A percentile compares a stretch with the other conserved stretches of the same genome.
phyloP scores from a whole-genome alignment of 768 basidiomycete genomes.

The Sporobolomyces phaffii region DNA sequence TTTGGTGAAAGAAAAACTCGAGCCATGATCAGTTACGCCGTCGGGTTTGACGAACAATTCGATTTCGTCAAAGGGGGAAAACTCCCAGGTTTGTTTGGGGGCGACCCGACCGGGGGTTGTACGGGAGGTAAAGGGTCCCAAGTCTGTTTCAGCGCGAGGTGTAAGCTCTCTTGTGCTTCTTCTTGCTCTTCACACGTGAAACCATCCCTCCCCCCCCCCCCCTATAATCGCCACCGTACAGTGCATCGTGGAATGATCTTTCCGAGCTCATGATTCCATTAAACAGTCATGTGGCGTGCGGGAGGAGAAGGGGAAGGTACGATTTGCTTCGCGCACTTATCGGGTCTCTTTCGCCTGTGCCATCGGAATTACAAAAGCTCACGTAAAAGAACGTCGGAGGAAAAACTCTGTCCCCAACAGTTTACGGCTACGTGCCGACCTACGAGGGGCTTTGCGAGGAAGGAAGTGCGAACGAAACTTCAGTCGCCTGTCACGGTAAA shows the following conservation, averaged over 20 bases:
- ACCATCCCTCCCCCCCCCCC: background rate
- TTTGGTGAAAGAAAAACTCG: conserved; percentile 5
- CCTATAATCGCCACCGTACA: no score
- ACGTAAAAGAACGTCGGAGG: no score
- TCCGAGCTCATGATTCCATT: conserved; percentile 6
- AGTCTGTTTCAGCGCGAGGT: background rate
- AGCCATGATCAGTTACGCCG: conserved; percentile 40
- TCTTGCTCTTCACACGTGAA: no score
- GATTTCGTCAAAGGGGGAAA: conserved; percentile 78
- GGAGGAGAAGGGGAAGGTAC: conserved; percentile 9
- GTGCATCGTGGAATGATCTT: no score
- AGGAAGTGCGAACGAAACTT: background rate
- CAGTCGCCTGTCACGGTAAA: conserved; percentile 3
- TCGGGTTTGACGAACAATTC: conserved; percentile 70
- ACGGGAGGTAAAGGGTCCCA: background rate
- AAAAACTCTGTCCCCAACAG: no score
- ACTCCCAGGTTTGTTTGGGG: conserved; percentile 66
- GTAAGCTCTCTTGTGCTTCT: no score
- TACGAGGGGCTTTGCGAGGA: conserved; percentile 2
- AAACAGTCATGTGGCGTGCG: conserved; percentile 13
- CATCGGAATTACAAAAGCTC: no score
- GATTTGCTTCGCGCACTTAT: no score
- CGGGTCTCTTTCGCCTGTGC: no score
- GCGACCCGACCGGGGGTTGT: conserved; percentile 22
- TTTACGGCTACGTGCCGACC: conserved; percentile 15